Base-by-base conservation (phyloP, 805 yeast species). In the Isabelozyma heimii region DNA sequence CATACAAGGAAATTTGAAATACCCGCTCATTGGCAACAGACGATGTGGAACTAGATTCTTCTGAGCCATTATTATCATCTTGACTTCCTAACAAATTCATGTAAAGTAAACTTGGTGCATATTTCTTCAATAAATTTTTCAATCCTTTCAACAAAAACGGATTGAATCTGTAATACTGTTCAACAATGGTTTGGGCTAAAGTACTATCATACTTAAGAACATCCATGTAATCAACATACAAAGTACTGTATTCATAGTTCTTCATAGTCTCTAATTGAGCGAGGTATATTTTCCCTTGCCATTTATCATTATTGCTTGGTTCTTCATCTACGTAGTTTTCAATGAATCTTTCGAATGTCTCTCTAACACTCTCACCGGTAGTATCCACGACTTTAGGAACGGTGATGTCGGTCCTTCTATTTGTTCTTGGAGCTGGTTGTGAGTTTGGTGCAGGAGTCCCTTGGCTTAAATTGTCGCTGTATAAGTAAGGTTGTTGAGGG, bases 291-390 rank as follows among this genome's bases (percentile, higher is more conserved):
- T 72, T 78, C 3, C 88, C 88, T 41, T 69, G 72, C 66, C 71
- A 77, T 47, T 70, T 69, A 16, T 70, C 64, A 43, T 72, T 75
- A 10, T 60, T 62, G 55, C 63, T 67, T 16, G 60, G 60, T 17
- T 63, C 70, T 7, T 67, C 72, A 42, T 80, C 80, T 3, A 71
- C 70, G 61, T 75, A 92, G 30, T 81, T 87, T 60, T 84, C 87
- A 48, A 92, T 69, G 61, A 92, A 92, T 54, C 79, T 82, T 65
- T 91, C 97, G 65, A 94, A 92, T 13, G 91, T 84, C 66, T 90
- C 97, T 41, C 92, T 81, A 14, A 94, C 97, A 57, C 89, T 89
- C 63, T 91, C 97, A 50, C 97, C 97, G 3, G 97, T 90, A 43
- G 83, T 82, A 71, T 94, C 99, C 26, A 82, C 82, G 26, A 94